Conservation (phyloP, 2,329 filamentous ascomycete genomes). For the Dothideomycetidae sp. region DNA sequence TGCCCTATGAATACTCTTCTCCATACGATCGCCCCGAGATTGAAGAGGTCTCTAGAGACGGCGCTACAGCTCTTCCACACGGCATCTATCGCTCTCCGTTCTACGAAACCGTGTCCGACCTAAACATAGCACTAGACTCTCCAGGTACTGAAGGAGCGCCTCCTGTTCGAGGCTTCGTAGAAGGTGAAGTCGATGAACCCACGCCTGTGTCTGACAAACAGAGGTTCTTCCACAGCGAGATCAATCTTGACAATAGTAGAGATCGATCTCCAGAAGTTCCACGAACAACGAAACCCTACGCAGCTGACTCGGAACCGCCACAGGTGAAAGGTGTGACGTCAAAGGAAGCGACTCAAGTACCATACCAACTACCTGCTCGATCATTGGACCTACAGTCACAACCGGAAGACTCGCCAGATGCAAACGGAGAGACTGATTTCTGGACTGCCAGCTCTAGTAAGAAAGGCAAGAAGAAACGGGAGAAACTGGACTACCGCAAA, state of each 20-base stretch:
- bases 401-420: conserved; percentile 1
- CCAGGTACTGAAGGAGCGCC: conserved; percentile 20
- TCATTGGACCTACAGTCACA: too few relatives aligned
- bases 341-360: conserved; percentile 4
- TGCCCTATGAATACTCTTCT: conserved; percentile 10
- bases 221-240: conserved; percentile 48
- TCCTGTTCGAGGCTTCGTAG: conserved; percentile 24
- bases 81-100: conserved; percentile 26
- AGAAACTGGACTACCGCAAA: too few relatives aligned
- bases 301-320: conserved; percentile 13
- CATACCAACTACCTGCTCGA: too few relatives aligned
- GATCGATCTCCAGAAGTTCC: conserved; percentile 10
- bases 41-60: conserved; percentile 10
- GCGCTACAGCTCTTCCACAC: conserved; percentile 1
- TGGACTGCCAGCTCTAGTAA: too few relatives aligned
- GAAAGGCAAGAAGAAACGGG: conserved; percentile 6
- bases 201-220: conserved; percentile 38
- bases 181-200: conserved; percentile 38
- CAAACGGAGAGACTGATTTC: too few relatives aligned
- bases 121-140: conserved; percentile 20
- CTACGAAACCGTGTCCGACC: conserved; percentile 29
- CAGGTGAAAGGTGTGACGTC: conserved; percentile 15
- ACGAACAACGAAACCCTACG: conserved; percentile 1
- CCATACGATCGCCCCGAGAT: conserved; percentile 11
- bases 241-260: conserved; percentile 28